Evolutionary conservation across 75 land plant species (phyloP), one percentile per base, ranked within the genome.

Genomic region (Ceratopteris richardii): DNA sequence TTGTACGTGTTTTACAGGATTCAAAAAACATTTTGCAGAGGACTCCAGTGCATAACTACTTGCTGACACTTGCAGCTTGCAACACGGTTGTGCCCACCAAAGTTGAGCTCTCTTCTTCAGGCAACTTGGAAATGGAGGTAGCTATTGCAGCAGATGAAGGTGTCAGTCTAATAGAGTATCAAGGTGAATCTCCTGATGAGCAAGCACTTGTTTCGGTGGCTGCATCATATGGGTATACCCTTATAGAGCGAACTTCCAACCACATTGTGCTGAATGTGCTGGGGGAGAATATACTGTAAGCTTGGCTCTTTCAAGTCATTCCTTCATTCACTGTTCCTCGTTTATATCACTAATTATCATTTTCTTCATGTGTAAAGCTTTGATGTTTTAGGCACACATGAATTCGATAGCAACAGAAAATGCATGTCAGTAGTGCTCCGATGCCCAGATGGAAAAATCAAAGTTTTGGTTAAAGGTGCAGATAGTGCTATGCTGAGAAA

Each of bases 101-200:
- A 23, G 63, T 59, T 18, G 53, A 25, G 11, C 22, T 52, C 31
- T 29, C 59, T 11, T 26, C 56, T 22, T 51, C 69, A 22, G 70
- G 70, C 14, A 44, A 72, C 54, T 54, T 41, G 50, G 71, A 66
- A 31, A 50, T 56, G 26, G 82, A 83, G 36, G 23, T 46, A 28
- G 54, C 57, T 16, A 13, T 18, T 53, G 62, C 59, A 36, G 42
- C 43, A 6, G 30, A 54, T 17, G 77, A 63, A 41, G 73, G 66
- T 11, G 46, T 50, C 20, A 65, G 62, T 31, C 19, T 33, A 13
- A 69, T 87, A 48, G 83, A 76, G 4, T 88, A 88, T 54, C 94
- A 88, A 65, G 90, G 89, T 31, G 92, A 90, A 62, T 90, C 96
- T 60, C 92, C 92, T 44, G 96, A 90, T 83, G 96, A 90, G 68